A percentile compares a stretch with the other conserved stretches of the same genome.
phyloP scores from a whole-genome alignment of 108 stramenopile species.

The Fistulifera solaris region DNA sequence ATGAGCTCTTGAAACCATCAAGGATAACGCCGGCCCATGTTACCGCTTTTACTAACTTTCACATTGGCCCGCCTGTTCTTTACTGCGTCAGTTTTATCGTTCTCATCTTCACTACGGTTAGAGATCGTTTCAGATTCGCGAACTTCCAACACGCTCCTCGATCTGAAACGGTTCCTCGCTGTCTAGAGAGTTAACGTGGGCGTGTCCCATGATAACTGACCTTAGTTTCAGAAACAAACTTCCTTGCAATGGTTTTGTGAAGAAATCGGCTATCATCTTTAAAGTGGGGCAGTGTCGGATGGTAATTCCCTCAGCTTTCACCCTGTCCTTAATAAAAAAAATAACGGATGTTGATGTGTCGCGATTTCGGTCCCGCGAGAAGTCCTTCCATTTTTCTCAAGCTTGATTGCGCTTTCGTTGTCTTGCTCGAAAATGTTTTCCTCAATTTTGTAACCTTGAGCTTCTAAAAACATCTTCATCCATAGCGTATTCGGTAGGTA shows the following conservation, averaged over 20 bases:
- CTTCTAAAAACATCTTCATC: slow-evolving; percentile 19
- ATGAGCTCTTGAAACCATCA: too few species aligned
- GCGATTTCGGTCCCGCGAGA: slow-evolving; percentile 10
- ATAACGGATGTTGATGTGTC: slow-evolving; percentile 16
- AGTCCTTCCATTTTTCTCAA: slow-evolving; percentile 11
- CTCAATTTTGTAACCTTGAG: slow-evolving; percentile 6
- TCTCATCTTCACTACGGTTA: too few species aligned
- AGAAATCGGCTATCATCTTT: slow-evolving; percentile 9
- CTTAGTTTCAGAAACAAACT: not conserved
- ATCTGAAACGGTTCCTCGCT: not conserved
- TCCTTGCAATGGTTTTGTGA: slow-evolving; percentile 7
- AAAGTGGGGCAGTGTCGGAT: slow-evolving; percentile 6
- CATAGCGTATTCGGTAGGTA: slow-evolving; percentile 13
- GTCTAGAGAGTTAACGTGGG: not conserved
- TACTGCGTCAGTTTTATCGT: too few species aligned
- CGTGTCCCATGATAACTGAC: not conserved
- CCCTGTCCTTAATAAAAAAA: slow-evolving; percentile 15
- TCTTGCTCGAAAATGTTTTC: slow-evolving; percentile 7
- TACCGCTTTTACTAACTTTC: too few species aligned
- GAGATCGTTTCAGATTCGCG: too few species aligned
- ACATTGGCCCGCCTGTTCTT: too few species aligned
- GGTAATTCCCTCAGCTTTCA: not conserved
- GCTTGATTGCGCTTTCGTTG: slow-evolving; percentile 15
- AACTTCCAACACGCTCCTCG: slow-evolving; percentile 6
- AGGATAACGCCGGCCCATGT: too few species aligned